Evolutionary conservation across 768 basidiomycete genomes (phyloP).

Genomic region (Brasilioporus rufonigricans): DNA sequence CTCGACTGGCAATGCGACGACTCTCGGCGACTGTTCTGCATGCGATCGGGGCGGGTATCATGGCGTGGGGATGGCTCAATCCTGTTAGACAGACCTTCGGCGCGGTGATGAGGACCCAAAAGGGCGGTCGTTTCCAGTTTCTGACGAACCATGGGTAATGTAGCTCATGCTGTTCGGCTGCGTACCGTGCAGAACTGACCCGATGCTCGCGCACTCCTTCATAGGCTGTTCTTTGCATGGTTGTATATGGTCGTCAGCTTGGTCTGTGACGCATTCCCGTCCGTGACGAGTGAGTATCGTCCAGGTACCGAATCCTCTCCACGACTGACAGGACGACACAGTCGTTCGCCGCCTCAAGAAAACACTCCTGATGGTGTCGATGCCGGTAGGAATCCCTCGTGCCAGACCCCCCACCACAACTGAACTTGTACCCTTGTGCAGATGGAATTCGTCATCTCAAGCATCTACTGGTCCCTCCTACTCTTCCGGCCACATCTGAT

Average conservation of each 20-base stretch:
- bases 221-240: constrained; percentile 36
- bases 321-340: not conserved
- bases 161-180: not conserved
- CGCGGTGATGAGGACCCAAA: constrained; percentile 41
- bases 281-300: constrained; percentile 30
- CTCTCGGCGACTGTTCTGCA: constrained; percentile 30
- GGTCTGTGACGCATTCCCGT: constrained; percentile 40
- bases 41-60: constrained; percentile 28
- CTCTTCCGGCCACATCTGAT: constrained; percentile 37
- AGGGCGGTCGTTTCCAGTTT: constrained; percentile 68
- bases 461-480: constrained; percentile 70
- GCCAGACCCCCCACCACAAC: not conserved
- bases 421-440: constrained; percentile 14
- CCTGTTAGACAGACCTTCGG: constrained; percentile 1
- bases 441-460: constrained; percentile 47
- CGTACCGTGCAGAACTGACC: not conserved
- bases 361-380: constrained; percentile 54
- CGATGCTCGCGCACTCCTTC: not conserved
- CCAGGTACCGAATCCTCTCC: not conserved
- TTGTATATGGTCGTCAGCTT: constrained; percentile 41
- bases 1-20: constrained; percentile 10
- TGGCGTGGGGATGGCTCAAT: constrained; percentile 37
- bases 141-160: constrained; percentile 72
- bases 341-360: constrained; percentile 48
- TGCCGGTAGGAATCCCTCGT: constrained; percentile 49